These are phyloP conservation scores for Berberis vulgaris DNA, from an alignment of 164 flowering plant genomes.

Conservation along the genomic window DNA sequence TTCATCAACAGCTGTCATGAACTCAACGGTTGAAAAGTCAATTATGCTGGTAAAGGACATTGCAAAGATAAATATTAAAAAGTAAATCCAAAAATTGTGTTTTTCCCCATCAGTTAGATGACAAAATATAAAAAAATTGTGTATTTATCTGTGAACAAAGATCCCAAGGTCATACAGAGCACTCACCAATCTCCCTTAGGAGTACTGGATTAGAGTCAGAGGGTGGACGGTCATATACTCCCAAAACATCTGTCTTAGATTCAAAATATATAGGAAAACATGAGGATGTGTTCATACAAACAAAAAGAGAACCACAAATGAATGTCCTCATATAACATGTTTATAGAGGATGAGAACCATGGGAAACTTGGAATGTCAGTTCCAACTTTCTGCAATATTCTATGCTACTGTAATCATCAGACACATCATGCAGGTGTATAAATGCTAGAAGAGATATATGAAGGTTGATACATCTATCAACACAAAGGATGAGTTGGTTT, in stretches of 20 bases:
- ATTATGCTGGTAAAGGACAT: neutral
- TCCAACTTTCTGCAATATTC: too few species aligned
- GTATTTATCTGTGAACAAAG: too few species aligned
- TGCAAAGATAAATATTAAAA: neutral
- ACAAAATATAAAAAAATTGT: too few species aligned
- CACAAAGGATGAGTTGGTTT: too few species aligned
- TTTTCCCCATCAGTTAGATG: too few species aligned
- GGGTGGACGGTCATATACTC: slow-evolving; percentile 94
- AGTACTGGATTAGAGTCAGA: slow-evolving; percentile 67
- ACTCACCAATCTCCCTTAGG: slow-evolving; percentile 76
- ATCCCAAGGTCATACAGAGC: neutral
- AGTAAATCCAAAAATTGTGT: neutral
- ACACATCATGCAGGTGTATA: too few species aligned
- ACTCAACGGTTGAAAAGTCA: slow-evolving; percentile 6
- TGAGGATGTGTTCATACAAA: neutral
- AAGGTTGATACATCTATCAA: too few species aligned
- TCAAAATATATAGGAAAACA: slow-evolving; percentile 27
- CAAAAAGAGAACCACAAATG: neutral
- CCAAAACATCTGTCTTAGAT: slow-evolving; percentile 84
- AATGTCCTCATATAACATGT: neutral
- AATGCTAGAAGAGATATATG: too few species aligned
- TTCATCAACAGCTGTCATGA: slow-evolving; percentile 57
- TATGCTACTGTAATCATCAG: too few species aligned
- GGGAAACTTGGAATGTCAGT: neutral
- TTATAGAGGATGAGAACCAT: neutral